A percentile compares a stretch with the other conserved stretches of the same genome.
phyloP scores from a whole-genome alignment of 495 filamentous ascomycete genomes.

The Neurospora terricola region DNA sequence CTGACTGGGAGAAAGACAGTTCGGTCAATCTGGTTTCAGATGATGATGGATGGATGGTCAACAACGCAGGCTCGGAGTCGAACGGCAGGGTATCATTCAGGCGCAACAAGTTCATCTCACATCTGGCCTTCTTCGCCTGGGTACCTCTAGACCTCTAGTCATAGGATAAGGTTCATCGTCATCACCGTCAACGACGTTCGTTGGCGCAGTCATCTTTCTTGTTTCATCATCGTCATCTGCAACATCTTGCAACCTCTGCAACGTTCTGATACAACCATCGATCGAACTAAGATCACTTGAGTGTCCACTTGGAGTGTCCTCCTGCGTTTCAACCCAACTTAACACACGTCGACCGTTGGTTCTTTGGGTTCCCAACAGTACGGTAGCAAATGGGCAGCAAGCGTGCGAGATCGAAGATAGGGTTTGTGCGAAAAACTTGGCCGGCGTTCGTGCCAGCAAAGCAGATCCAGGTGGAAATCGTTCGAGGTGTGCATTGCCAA shows the following conservation, averaged over 20 bases:
- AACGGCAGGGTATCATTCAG: not conserved
- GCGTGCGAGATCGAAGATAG: not conserved
- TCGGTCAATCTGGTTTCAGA: not conserved
- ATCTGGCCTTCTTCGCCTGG: not conserved
- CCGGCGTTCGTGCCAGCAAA: not conserved
- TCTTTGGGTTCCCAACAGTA: not conserved
- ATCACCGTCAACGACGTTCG: not conserved
- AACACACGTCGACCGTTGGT: not conserved
- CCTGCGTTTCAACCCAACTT: conserved; percentile 7
- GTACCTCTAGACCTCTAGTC: not conserved
- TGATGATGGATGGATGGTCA: not conserved
- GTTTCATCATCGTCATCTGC: not conserved
- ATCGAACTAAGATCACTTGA: not conserved
- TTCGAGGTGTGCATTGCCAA: not conserved
- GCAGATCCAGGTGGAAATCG: not conserved
- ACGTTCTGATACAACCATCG: not conserved
- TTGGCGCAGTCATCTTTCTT: not conserved
- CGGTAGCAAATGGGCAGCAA: not conserved
- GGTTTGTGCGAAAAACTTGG: not conserved
- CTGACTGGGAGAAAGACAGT: not conserved
- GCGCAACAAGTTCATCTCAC: not conserved
- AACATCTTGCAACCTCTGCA: not conserved
- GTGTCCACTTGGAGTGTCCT: not conserved
- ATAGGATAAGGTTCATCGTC: not conserved
- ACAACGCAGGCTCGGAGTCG: not conserved